Percentiles rank a stretch among this genome's conserved stretches.
phyloP scores from a whole-genome alignment of 768 basidiomycete genomes.

The Tricholoma bakamatsutake region DNA sequence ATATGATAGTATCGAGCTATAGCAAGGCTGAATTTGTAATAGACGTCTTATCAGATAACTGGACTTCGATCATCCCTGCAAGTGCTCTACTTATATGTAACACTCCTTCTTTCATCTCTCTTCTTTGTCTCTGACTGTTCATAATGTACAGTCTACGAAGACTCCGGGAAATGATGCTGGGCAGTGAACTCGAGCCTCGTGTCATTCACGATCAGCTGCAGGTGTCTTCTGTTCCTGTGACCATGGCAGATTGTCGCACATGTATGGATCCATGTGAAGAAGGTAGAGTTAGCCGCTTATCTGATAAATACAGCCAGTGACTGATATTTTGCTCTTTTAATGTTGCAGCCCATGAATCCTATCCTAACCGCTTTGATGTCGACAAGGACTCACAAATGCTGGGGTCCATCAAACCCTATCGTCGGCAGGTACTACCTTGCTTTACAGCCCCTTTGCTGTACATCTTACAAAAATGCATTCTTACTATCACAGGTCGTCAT shows the following conservation, averaged over 20 bases:
- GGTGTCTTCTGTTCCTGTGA: slow-evolving; percentile 57
- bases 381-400: slow-evolving; percentile 80
- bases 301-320: slow-evolving; percentile 18
- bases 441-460: slow-evolving; percentile 2
- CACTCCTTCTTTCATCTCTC: background rate
- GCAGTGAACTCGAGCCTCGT: slow-evolving; percentile 31
- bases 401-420: slow-evolving; percentile 82
- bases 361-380: slow-evolving; percentile 64
- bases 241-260: slow-evolving; percentile 59
- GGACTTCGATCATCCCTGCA: too few species aligned
- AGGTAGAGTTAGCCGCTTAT: slow-evolving; percentile 33
- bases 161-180: slow-evolving; percentile 37
- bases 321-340: slow-evolving; percentile 11
- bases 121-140: slow-evolving; percentile 9
- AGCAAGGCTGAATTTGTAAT: background rate
- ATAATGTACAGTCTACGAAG: slow-evolving; percentile 33
- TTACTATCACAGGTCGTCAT: slow-evolving; percentile 62
- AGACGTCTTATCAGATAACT: slow-evolving; percentile 26
- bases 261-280: slow-evolving; percentile 78
- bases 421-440: slow-evolving; percentile 53
- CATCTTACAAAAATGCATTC: background rate
- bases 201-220: slow-evolving; percentile 46
- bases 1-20: background rate
- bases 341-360: slow-evolving; percentile 62
- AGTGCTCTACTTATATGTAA: background rate